Evolutionary conservation across 2,329 filamentous ascomycete genomes (phyloP).

Genomic region (Ophiostoma sp.): DNA sequence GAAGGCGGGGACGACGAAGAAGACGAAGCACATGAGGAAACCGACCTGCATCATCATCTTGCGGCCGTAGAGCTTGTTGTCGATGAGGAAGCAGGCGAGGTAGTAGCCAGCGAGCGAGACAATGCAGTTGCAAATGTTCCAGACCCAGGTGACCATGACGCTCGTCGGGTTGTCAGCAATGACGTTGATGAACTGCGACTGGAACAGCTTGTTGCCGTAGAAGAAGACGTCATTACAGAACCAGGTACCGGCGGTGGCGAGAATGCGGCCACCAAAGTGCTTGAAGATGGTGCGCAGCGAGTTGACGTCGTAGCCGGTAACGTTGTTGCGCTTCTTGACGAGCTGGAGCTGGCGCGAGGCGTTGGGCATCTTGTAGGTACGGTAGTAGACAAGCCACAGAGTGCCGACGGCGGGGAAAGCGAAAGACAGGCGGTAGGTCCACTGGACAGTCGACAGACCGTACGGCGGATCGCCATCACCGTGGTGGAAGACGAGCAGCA

Average conservation of each 20-base stretch:
- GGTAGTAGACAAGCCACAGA: conserved; percentile 93
- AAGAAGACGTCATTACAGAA: conserved; percentile 98
- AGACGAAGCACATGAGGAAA: conserved; percentile 89
- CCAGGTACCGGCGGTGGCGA: conserved; percentile 87
- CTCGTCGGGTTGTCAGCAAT: conserved; percentile 44
- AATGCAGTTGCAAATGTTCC: conserved; percentile 88
- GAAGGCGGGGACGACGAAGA: conserved; percentile 91
- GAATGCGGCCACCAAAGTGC: conserved; percentile 81
- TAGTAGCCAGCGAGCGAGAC: conserved; percentile 90
- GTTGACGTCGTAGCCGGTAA: conserved; percentile 89
- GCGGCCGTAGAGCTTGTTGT: conserved; percentile 94
- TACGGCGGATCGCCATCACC: conserved; percentile 76
- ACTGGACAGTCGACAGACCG: conserved; percentile 74
- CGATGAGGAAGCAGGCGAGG: conserved; percentile 80
- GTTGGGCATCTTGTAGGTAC: conserved; percentile 89
- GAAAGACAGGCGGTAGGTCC: conserved; percentile 89
- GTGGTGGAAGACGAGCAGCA: conserved; percentile 86
- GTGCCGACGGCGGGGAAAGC: conserved; percentile 88
- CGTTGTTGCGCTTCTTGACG: conserved; percentile 81
- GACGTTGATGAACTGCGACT: conserved; percentile 32
- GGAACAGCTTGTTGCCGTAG: conserved; percentile 63
- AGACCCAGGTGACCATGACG: conserved; percentile 85
- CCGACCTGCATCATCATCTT: conserved; percentile 96
- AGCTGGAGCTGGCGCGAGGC: conserved; percentile 78
- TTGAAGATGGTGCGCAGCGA: conserved; percentile 76